Conservation (phyloP, 2,329 filamentous ascomycete species). For the Gaeumannomyces sp. region DNA sequence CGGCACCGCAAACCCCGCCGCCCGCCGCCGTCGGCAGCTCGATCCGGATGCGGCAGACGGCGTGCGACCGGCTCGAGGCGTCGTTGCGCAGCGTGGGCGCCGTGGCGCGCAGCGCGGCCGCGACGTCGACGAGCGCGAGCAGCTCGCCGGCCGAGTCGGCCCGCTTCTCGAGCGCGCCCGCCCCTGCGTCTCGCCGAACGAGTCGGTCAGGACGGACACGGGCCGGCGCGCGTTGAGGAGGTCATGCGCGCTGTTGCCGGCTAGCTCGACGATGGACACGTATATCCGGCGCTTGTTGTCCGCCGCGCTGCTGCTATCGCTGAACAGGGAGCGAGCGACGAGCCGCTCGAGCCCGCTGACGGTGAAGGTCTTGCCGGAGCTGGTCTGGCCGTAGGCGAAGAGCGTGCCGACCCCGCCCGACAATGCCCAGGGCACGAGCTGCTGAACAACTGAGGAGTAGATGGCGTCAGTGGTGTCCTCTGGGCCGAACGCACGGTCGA, state of each 20-base stretch:
- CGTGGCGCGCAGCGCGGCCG: not conserved
- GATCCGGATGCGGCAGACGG: slow-evolving; percentile 3
- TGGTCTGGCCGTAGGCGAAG: too few species aligned
- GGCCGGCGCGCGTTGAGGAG: slow-evolving; percentile 3
- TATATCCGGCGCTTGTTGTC: not conserved
- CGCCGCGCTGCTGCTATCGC: too few species aligned
- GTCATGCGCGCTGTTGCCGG: slow-evolving; percentile 4
- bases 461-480: too few species aligned
- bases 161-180: not conserved
- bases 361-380: too few species aligned
- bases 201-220: not conserved
- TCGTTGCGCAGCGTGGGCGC: not conserved
- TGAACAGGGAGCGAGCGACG: too few species aligned
- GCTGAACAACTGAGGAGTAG: too few species aligned
- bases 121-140: not conserved
- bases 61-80: slow-evolving; percentile 4
- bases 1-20: too few species aligned
- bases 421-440: too few species aligned
- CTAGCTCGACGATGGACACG: not conserved
- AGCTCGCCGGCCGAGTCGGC: not conserved
- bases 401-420: too few species aligned
- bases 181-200: not conserved
- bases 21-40: not conserved
- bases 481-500: too few species aligned
- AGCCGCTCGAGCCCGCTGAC: too few species aligned